phyloP scores from a whole-genome alignment of 805 yeast species.

The Wickerhamiella occidentalis region DNA sequence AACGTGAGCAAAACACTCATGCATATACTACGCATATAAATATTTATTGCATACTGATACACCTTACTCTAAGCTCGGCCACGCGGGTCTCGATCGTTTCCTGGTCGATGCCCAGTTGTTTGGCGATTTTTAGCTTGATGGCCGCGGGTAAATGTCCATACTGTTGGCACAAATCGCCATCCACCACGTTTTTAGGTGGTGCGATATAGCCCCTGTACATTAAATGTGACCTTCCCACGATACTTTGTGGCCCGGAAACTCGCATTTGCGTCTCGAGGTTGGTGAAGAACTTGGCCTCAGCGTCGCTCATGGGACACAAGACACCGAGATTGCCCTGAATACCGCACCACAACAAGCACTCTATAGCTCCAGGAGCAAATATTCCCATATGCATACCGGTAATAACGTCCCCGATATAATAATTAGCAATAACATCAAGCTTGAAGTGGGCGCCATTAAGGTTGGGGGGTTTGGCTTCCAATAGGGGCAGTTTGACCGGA shows the following conservation, averaged over 20 bases:
- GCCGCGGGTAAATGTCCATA: slow-evolving; percentile 28
- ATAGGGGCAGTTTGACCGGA: slow-evolving; percentile 36
- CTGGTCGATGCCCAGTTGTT: slow-evolving; percentile 1
- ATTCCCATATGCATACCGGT: slow-evolving; percentile 45
- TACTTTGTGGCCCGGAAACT: background rate
- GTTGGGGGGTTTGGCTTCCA: slow-evolving; percentile 26
- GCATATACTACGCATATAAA: too few species aligned
- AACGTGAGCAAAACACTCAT: slow-evolving; percentile 5
- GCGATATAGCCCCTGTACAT: slow-evolving; percentile 66
- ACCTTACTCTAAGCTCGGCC: slow-evolving; percentile 1
- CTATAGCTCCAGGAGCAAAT: slow-evolving; percentile 51
- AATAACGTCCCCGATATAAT: slow-evolving; percentile 57
- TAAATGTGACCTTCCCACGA: slow-evolving; percentile 57
- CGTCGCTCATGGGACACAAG: slow-evolving; percentile 49
- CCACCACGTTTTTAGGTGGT: slow-evolving; percentile 67
- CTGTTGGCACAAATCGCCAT: slow-evolving; percentile 75
- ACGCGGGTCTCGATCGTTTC: background rate
- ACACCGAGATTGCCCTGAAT: slow-evolving; percentile 73
- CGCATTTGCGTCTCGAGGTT: slow-evolving; percentile 38
- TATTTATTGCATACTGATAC: background rate
- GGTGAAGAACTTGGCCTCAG: slow-evolving; percentile 49
- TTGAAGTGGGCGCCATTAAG: slow-evolving; percentile 38
- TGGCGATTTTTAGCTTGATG: background rate
- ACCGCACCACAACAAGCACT: slow-evolving; percentile 58
- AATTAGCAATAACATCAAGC: slow-evolving; percentile 42